These are phyloP conservation scores for Candolleomyces aberdarensis DNA, from an alignment of 768 basidiomycete species.

Conservation along the genomic window DNA sequence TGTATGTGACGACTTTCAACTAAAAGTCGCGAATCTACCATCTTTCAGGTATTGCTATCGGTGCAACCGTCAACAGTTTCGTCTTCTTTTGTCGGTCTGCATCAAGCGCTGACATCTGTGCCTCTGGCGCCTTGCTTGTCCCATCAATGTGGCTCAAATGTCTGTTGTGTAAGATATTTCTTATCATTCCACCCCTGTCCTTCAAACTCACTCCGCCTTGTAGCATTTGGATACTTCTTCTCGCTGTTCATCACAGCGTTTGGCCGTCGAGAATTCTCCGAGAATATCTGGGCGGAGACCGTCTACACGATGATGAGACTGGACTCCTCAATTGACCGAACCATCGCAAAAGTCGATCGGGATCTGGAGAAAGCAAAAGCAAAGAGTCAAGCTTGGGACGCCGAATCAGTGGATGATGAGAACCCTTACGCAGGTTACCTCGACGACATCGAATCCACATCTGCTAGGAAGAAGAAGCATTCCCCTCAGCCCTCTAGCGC, in stretches of 20 bases:
- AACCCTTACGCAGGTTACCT: constrained; percentile 13
- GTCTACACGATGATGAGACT: constrained; percentile 63
- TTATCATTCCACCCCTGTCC: background rate
- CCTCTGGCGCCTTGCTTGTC: constrained; percentile 45
- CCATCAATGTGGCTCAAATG: constrained; percentile 47
- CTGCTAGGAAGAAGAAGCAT: constrained; percentile 15
- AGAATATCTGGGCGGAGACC: constrained; percentile 50
- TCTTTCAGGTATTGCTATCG: constrained; percentile 45
- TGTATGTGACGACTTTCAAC: background rate
- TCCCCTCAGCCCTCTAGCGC: constrained; percentile 14
- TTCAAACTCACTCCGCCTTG: background rate
- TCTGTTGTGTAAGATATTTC: constrained; percentile 38
- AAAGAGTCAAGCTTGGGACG: background rate
- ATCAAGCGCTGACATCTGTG: constrained; percentile 37
- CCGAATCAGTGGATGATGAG: constrained; percentile 3
- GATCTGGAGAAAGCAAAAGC: constrained; percentile 16
- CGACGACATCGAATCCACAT: constrained; percentile 28
- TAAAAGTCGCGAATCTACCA: background rate
- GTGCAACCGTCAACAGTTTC: constrained; percentile 42
- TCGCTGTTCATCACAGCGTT: constrained; percentile 44
- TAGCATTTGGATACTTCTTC: constrained; percentile 50
- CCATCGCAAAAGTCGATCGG: background rate
- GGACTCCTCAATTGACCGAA: constrained; percentile 8
- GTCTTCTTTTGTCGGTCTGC: constrained; percentile 19
- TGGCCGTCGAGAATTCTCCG: constrained; percentile 39